Evolutionary conservation across 805 yeast genomes (phyloP).

Genomic region (Candida orba): DNA sequence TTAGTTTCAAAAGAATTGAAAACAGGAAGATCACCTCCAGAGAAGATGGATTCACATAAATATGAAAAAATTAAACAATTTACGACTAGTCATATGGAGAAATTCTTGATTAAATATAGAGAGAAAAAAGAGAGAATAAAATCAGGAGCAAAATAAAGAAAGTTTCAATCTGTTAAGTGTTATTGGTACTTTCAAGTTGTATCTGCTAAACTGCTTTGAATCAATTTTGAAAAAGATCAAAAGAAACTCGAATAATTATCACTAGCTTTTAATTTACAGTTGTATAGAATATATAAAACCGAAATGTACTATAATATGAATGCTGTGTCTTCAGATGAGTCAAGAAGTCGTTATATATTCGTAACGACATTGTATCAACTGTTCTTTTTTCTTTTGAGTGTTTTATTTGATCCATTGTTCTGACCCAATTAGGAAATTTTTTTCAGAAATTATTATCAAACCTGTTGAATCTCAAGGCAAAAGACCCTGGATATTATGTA

Average conservation of each 20-base stretch:
- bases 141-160: background rate
- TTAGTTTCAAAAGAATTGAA: constrained; percentile 61
- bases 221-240: background rate
- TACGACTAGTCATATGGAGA: constrained; percentile 58
- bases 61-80: constrained; percentile 62
- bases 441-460: background rate
- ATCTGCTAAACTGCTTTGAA: background rate
- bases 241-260: no score
- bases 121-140: constrained; percentile 22
- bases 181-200: background rate
- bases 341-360: no score
- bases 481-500: background rate
- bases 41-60: constrained; percentile 56
- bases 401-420: constrained; percentile 10
- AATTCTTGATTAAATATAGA: constrained; percentile 43
- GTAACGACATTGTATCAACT: background rate
- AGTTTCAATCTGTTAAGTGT: background rate
- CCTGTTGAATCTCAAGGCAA: background rate
- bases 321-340: no score
- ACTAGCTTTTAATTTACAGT: no score
- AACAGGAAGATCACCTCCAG: constrained; percentile 36
- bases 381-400: background rate
- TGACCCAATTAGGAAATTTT: constrained; percentile 14
- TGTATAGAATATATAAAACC: no score
- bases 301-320: no score